A percentile compares a stretch with the other conserved stretches of the same genome.
Evolutionary conservation across 2,329 filamentous ascomycete species (phyloP).

Genomic region (Delphinella strobiligena): DNA sequence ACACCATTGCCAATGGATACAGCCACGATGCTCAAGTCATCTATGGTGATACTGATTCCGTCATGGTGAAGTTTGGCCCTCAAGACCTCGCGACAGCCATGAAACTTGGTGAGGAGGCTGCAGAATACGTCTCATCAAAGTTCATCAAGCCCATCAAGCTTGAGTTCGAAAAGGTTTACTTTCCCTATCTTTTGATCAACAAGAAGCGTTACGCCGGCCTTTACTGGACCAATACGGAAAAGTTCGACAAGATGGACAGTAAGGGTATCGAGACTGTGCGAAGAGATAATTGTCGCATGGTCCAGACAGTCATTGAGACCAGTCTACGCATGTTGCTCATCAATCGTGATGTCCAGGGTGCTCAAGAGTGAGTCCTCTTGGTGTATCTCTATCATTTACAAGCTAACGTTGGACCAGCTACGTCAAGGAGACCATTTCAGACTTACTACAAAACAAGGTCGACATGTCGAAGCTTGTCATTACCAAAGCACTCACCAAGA

Average conservation of each 20-base stretch:
- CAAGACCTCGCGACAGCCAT: constrained; percentile 78
- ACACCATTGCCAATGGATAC: constrained; percentile 90
- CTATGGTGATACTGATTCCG: constrained; percentile 97
- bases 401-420: constrained; percentile 49
- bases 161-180: constrained; percentile 99
- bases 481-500: constrained; percentile 89
- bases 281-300: constrained; percentile 87
- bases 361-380: constrained; percentile 64
- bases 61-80: constrained; percentile 98
- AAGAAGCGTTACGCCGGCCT: constrained; percentile 98
- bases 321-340: constrained; percentile 92
- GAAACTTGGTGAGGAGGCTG: constrained; percentile 89
- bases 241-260: constrained; percentile 99
- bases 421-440: constrained; percentile 90
- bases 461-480: constrained; percentile 99
- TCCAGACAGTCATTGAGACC: constrained; percentile 95
- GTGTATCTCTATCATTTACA: not conserved
- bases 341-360: constrained; percentile 77
- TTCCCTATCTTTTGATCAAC: constrained; percentile 95
- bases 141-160: constrained; percentile 97
- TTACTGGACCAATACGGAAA: constrained; percentile 89
- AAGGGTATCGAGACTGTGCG: constrained; percentile 98
- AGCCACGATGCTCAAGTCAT: constrained; percentile 91
- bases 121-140: constrained; percentile 75
- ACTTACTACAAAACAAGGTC: constrained; percentile 90